These are phyloP conservation scores for Paralagenidium karlingii DNA, from an alignment of 352 stramenopile species.

Conservation along the genomic window DNA sequence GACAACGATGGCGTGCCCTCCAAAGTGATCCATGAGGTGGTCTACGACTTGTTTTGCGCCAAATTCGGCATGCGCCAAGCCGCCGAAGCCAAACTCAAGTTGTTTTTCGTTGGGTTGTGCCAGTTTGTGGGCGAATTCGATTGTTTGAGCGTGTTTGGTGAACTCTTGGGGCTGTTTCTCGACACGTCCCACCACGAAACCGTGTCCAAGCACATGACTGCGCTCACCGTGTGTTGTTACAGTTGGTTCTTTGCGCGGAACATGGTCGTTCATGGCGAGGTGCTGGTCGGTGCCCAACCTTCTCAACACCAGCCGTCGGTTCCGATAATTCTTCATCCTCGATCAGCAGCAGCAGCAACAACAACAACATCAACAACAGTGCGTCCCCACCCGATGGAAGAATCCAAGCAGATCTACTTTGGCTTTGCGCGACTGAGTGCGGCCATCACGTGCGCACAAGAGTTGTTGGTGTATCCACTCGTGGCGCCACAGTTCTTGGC, in stretches of 20 bases:
- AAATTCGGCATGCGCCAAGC: slow-evolving; percentile 35
- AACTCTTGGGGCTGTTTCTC: slow-evolving; percentile 40
- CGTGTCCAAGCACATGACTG: slow-evolving; percentile 31
- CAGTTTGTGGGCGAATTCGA: slow-evolving; percentile 35
- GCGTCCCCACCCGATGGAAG: not conserved
- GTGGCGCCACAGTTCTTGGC: slow-evolving; percentile 43
- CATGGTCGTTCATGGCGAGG: slow-evolving; percentile 40
- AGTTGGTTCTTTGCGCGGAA: slow-evolving; percentile 43
- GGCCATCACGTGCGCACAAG: slow-evolving; percentile 43
- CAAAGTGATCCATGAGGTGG: slow-evolving; percentile 26
- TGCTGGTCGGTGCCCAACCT: slow-evolving; percentile 8
- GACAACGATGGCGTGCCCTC: slow-evolving; percentile 8
- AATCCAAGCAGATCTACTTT: slow-evolving; percentile 24
- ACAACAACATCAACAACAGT: no score
- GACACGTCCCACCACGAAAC: slow-evolving; percentile 11
- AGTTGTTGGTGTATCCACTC: slow-evolving; percentile 58
- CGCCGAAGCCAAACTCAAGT: slow-evolving; percentile 48
- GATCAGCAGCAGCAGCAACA: no score
- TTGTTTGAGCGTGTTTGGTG: slow-evolving; percentile 47
- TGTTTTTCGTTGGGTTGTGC: slow-evolving; percentile 43
- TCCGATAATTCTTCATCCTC: no score
- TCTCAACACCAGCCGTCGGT: no score
- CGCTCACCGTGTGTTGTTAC: slow-evolving; percentile 37
- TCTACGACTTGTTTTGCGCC: slow-evolving; percentile 28
- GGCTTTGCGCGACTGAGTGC: slow-evolving; percentile 42